Conservation (phyloP, 75 land plant species). For the Isoetes taiwanensis region DNA sequence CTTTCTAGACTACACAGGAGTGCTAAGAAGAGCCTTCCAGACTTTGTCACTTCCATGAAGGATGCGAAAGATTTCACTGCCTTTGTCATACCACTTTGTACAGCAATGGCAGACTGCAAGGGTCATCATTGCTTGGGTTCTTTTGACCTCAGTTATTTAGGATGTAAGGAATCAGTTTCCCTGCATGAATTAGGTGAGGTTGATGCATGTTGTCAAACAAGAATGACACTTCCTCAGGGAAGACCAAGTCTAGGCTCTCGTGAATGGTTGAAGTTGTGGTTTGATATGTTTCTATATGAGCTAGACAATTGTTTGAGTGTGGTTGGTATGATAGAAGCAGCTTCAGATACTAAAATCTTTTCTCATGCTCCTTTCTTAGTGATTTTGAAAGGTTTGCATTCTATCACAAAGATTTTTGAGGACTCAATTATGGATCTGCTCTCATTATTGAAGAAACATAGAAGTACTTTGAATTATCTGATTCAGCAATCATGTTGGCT, state of each 20-base stretch:
- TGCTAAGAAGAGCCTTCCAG: constrained; percentile 15
- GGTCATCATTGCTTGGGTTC: constrained; percentile 12
- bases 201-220: too few species aligned
- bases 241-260: constrained; percentile 30
- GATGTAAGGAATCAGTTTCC: background rate
- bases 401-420: constrained; percentile 42
- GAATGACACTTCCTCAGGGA: too few species aligned
- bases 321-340: constrained; percentile 7
- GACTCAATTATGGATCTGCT: constrained; percentile 37
- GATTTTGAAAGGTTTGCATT: constrained; percentile 56
- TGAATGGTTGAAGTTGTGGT: constrained; percentile 30
- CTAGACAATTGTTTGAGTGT: constrained; percentile 37
- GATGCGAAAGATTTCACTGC: constrained; percentile 52
- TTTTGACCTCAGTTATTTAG: background rate
- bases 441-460: constrained; percentile 25
- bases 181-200: background rate
- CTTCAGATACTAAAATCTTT: constrained; percentile 7
- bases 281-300: constrained; percentile 32
- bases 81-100: constrained; percentile 41
- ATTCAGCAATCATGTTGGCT: constrained; percentile 35
- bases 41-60: constrained; percentile 18
- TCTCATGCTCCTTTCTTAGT: constrained; percentile 44
- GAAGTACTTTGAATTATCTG: constrained; percentile 33
- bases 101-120: constrained; percentile 17
- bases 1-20: constrained; percentile 24